Evolutionary conservation across 1,139 yeast genomes (phyloP).

Genomic region (Pichia sp.): DNA sequence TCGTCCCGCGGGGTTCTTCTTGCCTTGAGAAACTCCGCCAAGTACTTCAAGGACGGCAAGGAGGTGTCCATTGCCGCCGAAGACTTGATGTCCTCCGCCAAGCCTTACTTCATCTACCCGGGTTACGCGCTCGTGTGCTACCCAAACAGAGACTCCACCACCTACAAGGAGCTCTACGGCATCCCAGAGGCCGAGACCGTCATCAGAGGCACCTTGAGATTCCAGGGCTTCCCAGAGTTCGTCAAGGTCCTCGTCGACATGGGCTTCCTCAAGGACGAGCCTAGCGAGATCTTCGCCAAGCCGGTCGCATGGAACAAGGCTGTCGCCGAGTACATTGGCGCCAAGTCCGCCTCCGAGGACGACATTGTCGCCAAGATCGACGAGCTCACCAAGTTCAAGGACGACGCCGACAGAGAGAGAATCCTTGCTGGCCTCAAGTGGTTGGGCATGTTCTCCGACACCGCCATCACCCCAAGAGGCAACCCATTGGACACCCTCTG

Average conservation of each 20-base stretch:
- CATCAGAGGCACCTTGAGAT: conserved; percentile 94
- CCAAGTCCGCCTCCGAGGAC: conserved; percentile 61
- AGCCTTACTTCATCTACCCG: conserved; percentile 93
- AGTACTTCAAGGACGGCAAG: conserved; percentile 82
- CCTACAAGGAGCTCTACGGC: conserved; percentile 82
- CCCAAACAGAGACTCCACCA: conserved; percentile 97
- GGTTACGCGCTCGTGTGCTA: conserved; percentile 93
- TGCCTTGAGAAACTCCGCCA: conserved; percentile 91
- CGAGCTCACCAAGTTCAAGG: conserved; percentile 74
- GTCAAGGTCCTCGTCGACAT: conserved; percentile 91
- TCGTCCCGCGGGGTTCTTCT: conserved; percentile 95
- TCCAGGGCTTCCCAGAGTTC: conserved; percentile 98
- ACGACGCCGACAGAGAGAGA: conserved; percentile 77
- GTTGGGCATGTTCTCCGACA: conserved; percentile 86
- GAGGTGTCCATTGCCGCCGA: conserved; percentile 77
- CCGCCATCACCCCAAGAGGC: conserved; percentile 77
- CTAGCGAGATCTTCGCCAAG: conserved; percentile 51
- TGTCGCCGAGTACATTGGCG: conserved; percentile 67
- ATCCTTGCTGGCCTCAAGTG: conserved; percentile 86
- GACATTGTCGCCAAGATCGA: conserved; percentile 75
- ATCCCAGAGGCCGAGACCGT: conserved; percentile 98
- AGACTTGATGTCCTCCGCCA: conserved; percentile 91
- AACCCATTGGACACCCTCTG: conserved; percentile 94
- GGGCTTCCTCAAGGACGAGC: conserved; percentile 83
- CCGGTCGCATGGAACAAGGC: conserved; percentile 87